Base-by-base conservation (phyloP, 345 rosid genomes). In the Citrus maxima region DNA sequence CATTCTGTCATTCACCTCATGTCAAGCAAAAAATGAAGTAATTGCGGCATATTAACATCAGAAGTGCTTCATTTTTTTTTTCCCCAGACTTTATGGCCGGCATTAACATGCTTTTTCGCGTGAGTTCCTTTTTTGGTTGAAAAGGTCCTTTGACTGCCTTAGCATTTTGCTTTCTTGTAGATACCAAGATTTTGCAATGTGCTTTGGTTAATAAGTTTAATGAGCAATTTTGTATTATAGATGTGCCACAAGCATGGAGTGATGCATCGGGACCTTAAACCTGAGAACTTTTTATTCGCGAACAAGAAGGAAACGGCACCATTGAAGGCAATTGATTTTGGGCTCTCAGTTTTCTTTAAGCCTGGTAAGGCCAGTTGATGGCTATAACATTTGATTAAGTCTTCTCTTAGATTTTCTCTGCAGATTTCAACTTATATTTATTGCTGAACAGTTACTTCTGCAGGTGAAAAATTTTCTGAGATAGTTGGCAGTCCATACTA, bases 401-500 rank as follows among this genome's bases (percentile, higher is more conserved):
- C 24, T 68, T n/a, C 49, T 21, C 70, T 67, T 55, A 4, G 35
- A 25, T 75, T 78, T 55, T 58, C 38, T 59, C 25, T 3, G 10
- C 27, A 59, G 13, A 51, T 65, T 63, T 14, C 32, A 55, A n/a
- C 34, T 49, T 75, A 24, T 19, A 37, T 46, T 24, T 70, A n/a
- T 56, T 71, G 37, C 70, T 80, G 82, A 79, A 76, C 56, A 67
- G 21, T 74, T 28, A 59, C 72, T 78, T 63, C 42, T 84, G 61
- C 88, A 97, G 98, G 93, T 40, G 96, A 97, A 84, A 90, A 67
- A 70, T 97, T 97, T 79, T 85, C 81, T 37, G 98, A 97, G 88
- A 97, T 97, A 60, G 97, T 97, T 70, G 98, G 98, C 64, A 97
- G 98, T 85, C 99, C 99, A 0, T 93, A 94, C 81, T 97, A 94